Base-by-base conservation (phyloP, 2,329 filamentous ascomycete genomes). In the Corniculantispora saksenae region DNA sequence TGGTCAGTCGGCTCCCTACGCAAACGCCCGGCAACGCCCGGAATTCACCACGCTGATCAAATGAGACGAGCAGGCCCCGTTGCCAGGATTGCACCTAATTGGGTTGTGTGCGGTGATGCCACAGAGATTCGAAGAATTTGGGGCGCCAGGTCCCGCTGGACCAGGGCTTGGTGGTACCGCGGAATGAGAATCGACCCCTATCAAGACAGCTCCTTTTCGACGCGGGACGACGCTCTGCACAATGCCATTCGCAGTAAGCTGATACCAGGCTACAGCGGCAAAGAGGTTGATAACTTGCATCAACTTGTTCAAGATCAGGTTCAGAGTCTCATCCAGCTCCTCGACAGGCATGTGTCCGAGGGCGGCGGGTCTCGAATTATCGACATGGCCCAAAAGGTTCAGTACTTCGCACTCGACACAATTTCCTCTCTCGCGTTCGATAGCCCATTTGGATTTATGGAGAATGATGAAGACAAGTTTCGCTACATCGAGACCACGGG, bases 371-470 rank as follows among this genome's bases (percentile, higher is more conserved):
- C 61, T 10, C 43, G 53, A 32, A 47, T 53, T 32, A 23, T 64
- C 25, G 83, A 87, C 67, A 70, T 87, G 54, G 81, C 81, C 6
- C 75, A 75, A 38, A 82, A 83, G 61, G 77, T 81, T 2, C 82
- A 84, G 63, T 86, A 79, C 73, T 80, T 86, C 54, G 85, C 84
- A 1, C 74, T 86, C 3, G 84, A 87, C 67, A 81, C 86, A 47
- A 84, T 87, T 66, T 82, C 79, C 27, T 77, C 79, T 3, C 70
- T 87, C 15, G 82, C 81, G 0, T 82, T 86, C 32, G 84, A 84
- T 50, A 71, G 78, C 55, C 72, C 77, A 4, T 82, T 85, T 59
- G 81, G 82, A 12, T 83, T 81, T 68, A 71, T 84, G 4, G 75
- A 78, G 8, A 66, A 75, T 19, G 80, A 86, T 70, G 69, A 73